A percentile compares a stretch with the other conserved stretches of the same genome.
Conservation (phyloP, 148 eudicot species). For the Simmondsia chinensis region DNA sequence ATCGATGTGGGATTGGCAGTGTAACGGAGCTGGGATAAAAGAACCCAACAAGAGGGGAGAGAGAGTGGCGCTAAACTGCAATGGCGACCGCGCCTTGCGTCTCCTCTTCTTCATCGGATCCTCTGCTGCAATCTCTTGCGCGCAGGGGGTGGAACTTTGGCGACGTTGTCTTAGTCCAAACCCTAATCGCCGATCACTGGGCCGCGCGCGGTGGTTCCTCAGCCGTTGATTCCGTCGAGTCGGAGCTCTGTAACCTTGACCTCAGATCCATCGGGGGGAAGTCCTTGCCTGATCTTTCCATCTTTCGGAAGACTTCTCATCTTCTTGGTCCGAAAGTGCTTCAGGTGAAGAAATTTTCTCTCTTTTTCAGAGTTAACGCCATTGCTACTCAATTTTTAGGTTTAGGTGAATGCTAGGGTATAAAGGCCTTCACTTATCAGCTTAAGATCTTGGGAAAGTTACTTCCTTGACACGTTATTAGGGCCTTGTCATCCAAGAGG, state of each 20-base stretch:
- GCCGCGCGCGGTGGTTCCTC: conserved; percentile 16
- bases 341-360: conserved; percentile 30
- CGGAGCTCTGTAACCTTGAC: conserved; percentile 67
- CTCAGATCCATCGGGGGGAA: conserved; percentile 60
- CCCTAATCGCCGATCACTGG: conserved; percentile 32
- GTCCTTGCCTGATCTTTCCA: conserved; percentile 52
- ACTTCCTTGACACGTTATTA: too few species aligned
- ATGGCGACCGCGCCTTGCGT: too few species aligned
- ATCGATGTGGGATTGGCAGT: too few species aligned
- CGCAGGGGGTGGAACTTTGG: conserved; percentile 61
- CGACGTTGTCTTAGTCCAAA: conserved; percentile 22
- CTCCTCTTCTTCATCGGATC: conserved; percentile 20
- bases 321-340: conserved; percentile 60
- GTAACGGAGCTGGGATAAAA: too few species aligned
- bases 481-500: too few species aligned
- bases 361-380: not conserved
- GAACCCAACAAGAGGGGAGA: too few species aligned
- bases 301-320: conserved; percentile 40
- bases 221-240: conserved; percentile 38
- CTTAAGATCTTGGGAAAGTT: too few species aligned
- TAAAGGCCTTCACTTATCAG: not conserved
- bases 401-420: conserved; percentile 4
- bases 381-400: not conserved
- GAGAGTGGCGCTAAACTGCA: too few species aligned
- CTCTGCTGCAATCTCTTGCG: conserved; percentile 28